A percentile compares a stretch with the other conserved stretches of the same genome.
These are phyloP conservation scores for Pleurotus giganteus DNA, from an alignment of 768 basidiomycete species.

Conservation along the genomic window DNA sequence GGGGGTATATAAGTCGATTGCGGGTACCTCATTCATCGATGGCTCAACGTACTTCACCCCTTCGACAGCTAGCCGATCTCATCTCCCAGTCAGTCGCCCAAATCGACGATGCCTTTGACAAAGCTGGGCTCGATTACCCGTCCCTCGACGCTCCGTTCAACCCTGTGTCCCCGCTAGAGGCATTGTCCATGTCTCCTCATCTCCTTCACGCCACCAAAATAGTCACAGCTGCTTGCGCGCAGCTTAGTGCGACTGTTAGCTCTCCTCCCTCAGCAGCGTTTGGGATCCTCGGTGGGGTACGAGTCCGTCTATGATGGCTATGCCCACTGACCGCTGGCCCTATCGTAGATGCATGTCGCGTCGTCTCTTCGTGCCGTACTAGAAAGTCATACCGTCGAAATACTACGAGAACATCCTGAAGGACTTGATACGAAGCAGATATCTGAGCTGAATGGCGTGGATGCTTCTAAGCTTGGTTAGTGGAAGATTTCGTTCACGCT, in stretches of 20 bases:
- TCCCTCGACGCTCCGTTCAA: conserved; percentile 22
- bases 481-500: background rate
- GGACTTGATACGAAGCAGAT: conserved; percentile 34
- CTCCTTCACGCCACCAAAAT: conserved; percentile 14
- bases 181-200: conserved; percentile 12
- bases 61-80: conserved; percentile 17
- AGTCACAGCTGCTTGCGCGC: conserved; percentile 24
- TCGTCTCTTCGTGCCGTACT: conserved; percentile 11
- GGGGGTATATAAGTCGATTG: too few relatives aligned
- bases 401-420: conserved; percentile 12
- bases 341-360: conserved; percentile 17
- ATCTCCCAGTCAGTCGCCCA: conserved; percentile 20
- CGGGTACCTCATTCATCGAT: too few relatives aligned
- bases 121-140: conserved; percentile 20
- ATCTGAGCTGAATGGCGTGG: conserved; percentile 23
- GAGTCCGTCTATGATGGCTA: background rate
- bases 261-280: conserved; percentile 10
- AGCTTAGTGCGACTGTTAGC: conserved; percentile 16
- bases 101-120: conserved; percentile 20
- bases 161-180: conserved; percentile 18
- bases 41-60: background rate
- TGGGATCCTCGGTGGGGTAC: conserved; percentile 7
- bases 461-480: conserved; percentile 30
- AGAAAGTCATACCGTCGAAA: background rate
- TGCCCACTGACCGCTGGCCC: conserved; percentile 1